Conservation (phyloP, 768 basidiomycete species). For the Termitomyces sp. region DNA sequence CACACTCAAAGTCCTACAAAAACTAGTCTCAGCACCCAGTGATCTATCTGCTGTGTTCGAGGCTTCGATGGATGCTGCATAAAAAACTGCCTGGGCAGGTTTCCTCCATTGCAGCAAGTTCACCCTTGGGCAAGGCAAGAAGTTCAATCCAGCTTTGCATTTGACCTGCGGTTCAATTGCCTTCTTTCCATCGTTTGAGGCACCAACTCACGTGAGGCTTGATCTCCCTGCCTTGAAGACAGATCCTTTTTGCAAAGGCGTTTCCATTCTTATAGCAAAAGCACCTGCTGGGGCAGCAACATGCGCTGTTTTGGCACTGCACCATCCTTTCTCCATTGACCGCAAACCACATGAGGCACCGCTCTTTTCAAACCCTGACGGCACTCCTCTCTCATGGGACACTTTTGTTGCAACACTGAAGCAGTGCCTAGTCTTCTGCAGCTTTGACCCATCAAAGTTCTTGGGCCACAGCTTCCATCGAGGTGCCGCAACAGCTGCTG, state of each 20-base stretch:
- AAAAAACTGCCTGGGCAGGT: not conserved
- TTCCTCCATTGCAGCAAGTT: constrained; percentile 18
- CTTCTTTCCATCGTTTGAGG: not conserved
- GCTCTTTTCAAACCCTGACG: not conserved
- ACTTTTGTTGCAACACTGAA: too few species aligned
- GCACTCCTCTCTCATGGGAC: too few species aligned
- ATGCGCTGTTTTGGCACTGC: not conserved
- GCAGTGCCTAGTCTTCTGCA: too few species aligned
- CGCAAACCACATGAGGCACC: not conserved
- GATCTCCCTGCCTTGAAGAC: not conserved
- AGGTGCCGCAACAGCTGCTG: too few species aligned
- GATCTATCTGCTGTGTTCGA: not conserved
- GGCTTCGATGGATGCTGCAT: not conserved
- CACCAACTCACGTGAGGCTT: not conserved
- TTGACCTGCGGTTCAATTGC: not conserved
- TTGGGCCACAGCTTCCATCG: too few species aligned
- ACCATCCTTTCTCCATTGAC: not conserved
- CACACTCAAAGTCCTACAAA: constrained; percentile 17
- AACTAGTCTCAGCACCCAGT: not conserved
- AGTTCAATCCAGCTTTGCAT: not conserved
- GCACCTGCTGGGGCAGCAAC: not conserved
- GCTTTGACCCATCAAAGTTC: too few species aligned
- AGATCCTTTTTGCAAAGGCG: too few species aligned
- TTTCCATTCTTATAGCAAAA: not conserved
- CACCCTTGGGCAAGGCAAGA: not conserved